phyloP scores from a whole-genome alignment of 768 basidiomycete species.

The Multifurca ochricompacta region DNA sequence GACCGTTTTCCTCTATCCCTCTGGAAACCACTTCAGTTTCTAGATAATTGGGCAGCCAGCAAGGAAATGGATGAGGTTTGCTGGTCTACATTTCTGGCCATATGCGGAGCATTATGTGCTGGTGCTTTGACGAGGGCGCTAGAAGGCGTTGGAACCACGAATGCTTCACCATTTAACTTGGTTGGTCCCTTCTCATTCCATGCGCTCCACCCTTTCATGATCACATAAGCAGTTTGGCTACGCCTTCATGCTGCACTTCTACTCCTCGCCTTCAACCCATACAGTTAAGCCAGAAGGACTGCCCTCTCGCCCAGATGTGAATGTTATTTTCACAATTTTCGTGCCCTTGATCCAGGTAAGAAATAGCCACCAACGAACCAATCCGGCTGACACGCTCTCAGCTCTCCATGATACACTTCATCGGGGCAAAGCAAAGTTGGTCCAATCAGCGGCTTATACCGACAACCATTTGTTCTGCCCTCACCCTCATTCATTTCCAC shows the following conservation, averaged over 20 bases:
- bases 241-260: slow-evolving; percentile 67
- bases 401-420: slow-evolving; percentile 55
- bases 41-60: slow-evolving; percentile 40
- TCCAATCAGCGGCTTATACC: slow-evolving; percentile 65
- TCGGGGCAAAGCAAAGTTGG: slow-evolving; percentile 57
- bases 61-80: slow-evolving; percentile 57
- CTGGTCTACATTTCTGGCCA: slow-evolving; percentile 65
- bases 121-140: slow-evolving; percentile 62
- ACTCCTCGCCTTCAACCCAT: slow-evolving; percentile 60
- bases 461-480: slow-evolving; percentile 50
- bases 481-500: slow-evolving; percentile 63
- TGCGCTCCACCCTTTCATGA: background rate
- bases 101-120: slow-evolving; percentile 56
- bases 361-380: background rate
- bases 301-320: slow-evolving; percentile 62
- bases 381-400: slow-evolving; percentile 23
- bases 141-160: slow-evolving; percentile 47
- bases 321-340: slow-evolving; percentile 63
- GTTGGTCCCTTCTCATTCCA: slow-evolving; percentile 29
- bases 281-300: slow-evolving; percentile 33
- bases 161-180: slow-evolving; percentile 61
- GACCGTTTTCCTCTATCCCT: slow-evolving; percentile 32
- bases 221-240: slow-evolving; percentile 52
- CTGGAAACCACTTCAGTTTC: slow-evolving; percentile 27
- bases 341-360: slow-evolving; percentile 66